Evolutionary conservation across 2,329 filamentous ascomycete species (phyloP), one percentile per base, ranked within the genome.

Genomic region (Fusarium liriodendri): DNA sequence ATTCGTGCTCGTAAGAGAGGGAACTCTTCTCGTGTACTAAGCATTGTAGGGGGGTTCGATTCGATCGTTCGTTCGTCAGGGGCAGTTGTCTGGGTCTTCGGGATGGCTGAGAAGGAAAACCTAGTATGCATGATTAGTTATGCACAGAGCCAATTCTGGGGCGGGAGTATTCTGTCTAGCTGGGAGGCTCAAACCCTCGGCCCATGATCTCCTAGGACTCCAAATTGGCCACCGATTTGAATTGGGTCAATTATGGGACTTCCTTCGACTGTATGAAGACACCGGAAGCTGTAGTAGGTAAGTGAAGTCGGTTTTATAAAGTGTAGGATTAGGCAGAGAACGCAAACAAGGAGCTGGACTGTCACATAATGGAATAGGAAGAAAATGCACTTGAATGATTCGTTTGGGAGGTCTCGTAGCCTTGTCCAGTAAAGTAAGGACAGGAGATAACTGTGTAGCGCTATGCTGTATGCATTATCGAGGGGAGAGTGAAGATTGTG

Each of bases 101-200:
- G 60, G 4, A 52, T 55, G 16, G 47, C 64, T 14, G 57, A 58
- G 22, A 57, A 69, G 18, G 66, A 63, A 13, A 64, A 60, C 8
- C 62, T 68, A 6, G 55, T 62, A 16, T 75, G 66, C 14, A 45
- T 75, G 11, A 64, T 76, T n/a, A 72, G 76, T 10, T 74, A 77
- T n/a, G 74, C 63, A 6, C 54, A 75, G 5, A 74, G 76, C 14
- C 68, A 76, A 33, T 76, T 61, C 22, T 65, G 69, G 18, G 67
- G 70, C 29, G 47, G 50, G 9, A 76, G 69, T 32, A 62, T 75
- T 11, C 64, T 67, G 4, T 37, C 6, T 20, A 7, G 18, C 25
- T 52, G 27, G 10, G 5, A 32, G 27, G 7, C n/a, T 14, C 2
- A 20, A 14, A 1, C 18, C 11, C 14, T n/a, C 6, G 47, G 18